Conservation (phyloP, 1,284 basidiomycete genomes). For the Cutaneotrichosporon sp. region DNA sequence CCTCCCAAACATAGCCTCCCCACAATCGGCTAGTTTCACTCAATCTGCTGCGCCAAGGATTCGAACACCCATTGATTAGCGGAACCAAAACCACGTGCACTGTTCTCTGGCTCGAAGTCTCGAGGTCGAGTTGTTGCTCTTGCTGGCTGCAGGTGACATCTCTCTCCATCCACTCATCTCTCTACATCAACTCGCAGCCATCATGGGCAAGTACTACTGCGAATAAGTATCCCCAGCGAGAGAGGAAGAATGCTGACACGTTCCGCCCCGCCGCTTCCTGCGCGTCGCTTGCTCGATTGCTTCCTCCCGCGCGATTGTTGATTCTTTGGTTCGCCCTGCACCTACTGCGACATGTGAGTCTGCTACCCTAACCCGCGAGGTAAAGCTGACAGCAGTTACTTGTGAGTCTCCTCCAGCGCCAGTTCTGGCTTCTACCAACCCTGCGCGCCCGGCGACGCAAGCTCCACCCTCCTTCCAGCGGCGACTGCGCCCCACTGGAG, state of each 20-base stretch:
- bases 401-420: slow-evolving; percentile 19
- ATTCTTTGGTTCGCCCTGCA: slow-evolving; percentile 12
- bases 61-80: not conserved
- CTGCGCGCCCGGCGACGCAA: not conserved
- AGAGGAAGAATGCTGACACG: slow-evolving; percentile 14
- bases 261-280: not conserved
- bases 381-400: slow-evolving; percentile 58
- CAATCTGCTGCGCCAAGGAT: not conserved
- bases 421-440: not conserved
- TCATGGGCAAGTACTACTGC: slow-evolving; percentile 59
- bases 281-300: not conserved
- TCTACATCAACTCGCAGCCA: slow-evolving; percentile 13
- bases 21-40: no score
- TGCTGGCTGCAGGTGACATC: slow-evolving; percentile 1
- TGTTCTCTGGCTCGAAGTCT: no score
- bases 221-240: slow-evolving; percentile 62
- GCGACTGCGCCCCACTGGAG: no score
- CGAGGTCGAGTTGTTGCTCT: not conserved
- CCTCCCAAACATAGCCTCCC: not conserved
- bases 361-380: fast-evolving
- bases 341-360: slow-evolving; percentile 47
- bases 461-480: not conserved
- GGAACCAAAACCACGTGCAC: slow-evolving; percentile 3
- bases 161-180: slow-evolving; percentile 10
- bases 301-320: not conserved